Percentiles rank a stretch among this genome's conserved stretches.
phyloP scores from a whole-genome alignment of 1,139 yeast species.

The Saccharomyces hybrid region DNA sequence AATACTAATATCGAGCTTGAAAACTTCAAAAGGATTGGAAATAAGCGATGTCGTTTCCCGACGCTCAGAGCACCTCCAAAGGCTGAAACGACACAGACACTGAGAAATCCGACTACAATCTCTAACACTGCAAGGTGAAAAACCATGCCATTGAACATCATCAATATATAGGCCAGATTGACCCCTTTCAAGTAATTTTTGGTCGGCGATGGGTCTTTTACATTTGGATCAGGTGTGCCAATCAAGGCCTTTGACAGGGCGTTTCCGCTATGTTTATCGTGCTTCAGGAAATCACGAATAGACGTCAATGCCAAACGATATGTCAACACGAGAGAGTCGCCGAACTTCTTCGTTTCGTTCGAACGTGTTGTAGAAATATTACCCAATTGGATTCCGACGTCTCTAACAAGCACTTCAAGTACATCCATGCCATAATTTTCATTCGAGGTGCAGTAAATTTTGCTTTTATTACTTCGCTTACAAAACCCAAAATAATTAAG shows the following conservation, averaged over 20 bases:
- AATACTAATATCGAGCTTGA: slow-evolving; percentile 6
- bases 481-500: slow-evolving; percentile 28
- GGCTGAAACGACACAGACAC: slow-evolving; percentile 6
- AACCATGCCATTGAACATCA: slow-evolving; percentile 10
- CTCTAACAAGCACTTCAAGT: slow-evolving; percentile 22
- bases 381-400: slow-evolving; percentile 29
- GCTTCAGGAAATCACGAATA: slow-evolving; percentile 11
- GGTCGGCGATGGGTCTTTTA: not conserved
- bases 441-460: slow-evolving; percentile 21
- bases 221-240: slow-evolving; percentile 3
- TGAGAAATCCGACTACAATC: slow-evolving; percentile 3
- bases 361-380: slow-evolving; percentile 14
- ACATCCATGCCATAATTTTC: slow-evolving; percentile 24
- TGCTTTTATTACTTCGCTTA: slow-evolving; percentile 12
- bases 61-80: slow-evolving; percentile 12
- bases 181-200: slow-evolving; percentile 12
- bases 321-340: slow-evolving; percentile 22
- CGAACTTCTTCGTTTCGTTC: slow-evolving; percentile 18
- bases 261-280: slow-evolving; percentile 5
- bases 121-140: slow-evolving; percentile 2
- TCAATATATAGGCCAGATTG: slow-evolving; percentile 11
- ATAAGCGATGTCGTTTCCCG: slow-evolving; percentile 8
- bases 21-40: slow-evolving; percentile 9
- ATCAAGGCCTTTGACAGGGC: slow-evolving; percentile 4
- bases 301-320: slow-evolving; percentile 18